Percentiles rank a stretch among this genome's conserved stretches.
Conservation (phyloP, 2,329 filamentous ascomycete genomes). For the Blastomyces parvus region DNA sequence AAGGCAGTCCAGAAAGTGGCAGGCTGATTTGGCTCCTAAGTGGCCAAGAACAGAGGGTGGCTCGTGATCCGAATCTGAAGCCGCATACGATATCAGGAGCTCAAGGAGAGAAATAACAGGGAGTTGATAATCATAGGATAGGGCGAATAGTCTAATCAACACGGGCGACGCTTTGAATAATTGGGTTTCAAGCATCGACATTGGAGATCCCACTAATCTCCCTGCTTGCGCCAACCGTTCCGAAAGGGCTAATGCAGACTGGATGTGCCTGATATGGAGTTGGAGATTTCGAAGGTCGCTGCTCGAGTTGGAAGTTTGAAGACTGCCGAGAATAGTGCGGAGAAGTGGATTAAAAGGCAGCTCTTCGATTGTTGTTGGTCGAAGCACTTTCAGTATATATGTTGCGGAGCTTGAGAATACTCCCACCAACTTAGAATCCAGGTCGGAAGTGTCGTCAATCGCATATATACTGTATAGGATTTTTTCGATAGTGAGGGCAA, state of each 20-base stretch:
- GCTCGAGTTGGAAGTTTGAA: conserved; percentile 52
- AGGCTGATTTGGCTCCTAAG: conserved; percentile 70
- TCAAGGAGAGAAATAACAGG: conserved; percentile 62
- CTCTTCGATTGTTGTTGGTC: conserved; percentile 59
- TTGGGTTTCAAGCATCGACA: conserved; percentile 61
- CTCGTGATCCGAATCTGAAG: conserved; percentile 54
- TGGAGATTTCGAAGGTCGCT: conserved; percentile 48
- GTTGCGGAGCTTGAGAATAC: conserved; percentile 63
- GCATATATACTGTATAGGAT: conserved; percentile 65
- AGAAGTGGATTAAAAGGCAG: conserved; percentile 70
- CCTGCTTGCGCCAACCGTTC: conserved; percentile 62
- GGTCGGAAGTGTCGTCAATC: conserved; percentile 52
- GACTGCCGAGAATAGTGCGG: conserved; percentile 55
- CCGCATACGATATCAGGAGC: conserved; percentile 60
- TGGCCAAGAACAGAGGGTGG: conserved; percentile 91
- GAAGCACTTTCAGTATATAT: conserved; percentile 67
- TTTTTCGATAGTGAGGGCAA: conserved; percentile 61
- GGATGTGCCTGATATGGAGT: conserved; percentile 54
- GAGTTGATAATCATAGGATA: conserved; percentile 55
- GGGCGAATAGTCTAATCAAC: conserved; percentile 65
- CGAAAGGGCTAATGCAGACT: conserved; percentile 55
- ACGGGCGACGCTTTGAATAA: conserved; percentile 72
- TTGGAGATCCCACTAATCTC: conserved; percentile 52
- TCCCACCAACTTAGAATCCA: conserved; percentile 46
- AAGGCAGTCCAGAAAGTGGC: conserved; percentile 71